Evolutionary conservation across 805 yeast species (phyloP), one percentile per base, ranked within the genome.

Genomic region (Ogataea pini): DNA sequence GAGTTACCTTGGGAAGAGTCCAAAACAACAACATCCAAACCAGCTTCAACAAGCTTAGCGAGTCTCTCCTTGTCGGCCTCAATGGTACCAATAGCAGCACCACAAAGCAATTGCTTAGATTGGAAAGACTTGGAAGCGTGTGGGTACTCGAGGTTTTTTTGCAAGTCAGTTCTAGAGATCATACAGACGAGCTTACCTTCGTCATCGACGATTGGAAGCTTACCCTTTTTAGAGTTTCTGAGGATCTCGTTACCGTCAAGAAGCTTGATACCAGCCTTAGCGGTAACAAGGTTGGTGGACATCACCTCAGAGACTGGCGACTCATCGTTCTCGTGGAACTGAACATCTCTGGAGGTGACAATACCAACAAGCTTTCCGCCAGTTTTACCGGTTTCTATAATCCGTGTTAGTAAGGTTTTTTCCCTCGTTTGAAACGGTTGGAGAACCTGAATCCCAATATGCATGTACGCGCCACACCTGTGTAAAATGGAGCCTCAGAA

Each of bases 1-100:
- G 99, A 94, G 78, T 95, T 89, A 72, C 99, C 99, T 78, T 94
- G 97, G 55, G 97, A 89, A 24, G 98, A 92, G 75, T 94, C 99
- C 56, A 94, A 63, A 51, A 94, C 83, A 54, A 94, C 97, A 56
- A 94, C 97, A 71, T 94, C 99, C 68, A 94, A 82, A 63, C 99
- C 99, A 47, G 98, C 98, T 47, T 82, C 96, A 52, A 86, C 97
- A 62, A 94, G 82, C 75, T 85, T 79, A 51, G 69, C 69, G 62
- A 94, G 80, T 76, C 99, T 89, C 63, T 78, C 85, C 67, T 80
- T 87, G 74, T 94, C 99, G 62, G 88, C 85, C 37, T 80, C 86
- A 54, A 95, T 76, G 56, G 99, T 94, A 72, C 99, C 99, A 67
- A 94, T 83, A 56, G 99, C 95, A 62, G 99, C 99, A 80, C 98